Evolutionary conservation across 306 rosid species (phyloP).

Genomic region (Gynostemma pentaphyllum): DNA sequence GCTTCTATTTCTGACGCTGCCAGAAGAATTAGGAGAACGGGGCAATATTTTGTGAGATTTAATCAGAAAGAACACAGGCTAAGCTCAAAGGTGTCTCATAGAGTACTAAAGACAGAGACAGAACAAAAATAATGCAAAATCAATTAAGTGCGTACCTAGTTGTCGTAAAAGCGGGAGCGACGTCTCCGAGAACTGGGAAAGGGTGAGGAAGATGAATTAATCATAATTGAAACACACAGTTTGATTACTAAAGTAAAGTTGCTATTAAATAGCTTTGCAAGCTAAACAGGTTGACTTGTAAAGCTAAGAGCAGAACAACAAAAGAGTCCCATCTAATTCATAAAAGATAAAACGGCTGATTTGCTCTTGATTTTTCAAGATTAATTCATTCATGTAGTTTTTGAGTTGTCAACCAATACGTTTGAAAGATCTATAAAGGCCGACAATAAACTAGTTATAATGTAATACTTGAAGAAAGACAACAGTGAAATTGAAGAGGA

Average conservation of each 20-base stretch:
- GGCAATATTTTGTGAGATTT: background rate
- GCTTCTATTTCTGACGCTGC: conserved; percentile 7
- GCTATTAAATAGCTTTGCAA: background rate
- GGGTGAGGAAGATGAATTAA: conserved; percentile 16
- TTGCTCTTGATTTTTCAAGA: background rate
- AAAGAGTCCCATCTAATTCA: background rate
- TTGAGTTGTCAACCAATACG: background rate
- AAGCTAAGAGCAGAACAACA: background rate
- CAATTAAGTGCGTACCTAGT: conserved; percentile 46
- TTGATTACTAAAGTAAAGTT: conserved; percentile 6
- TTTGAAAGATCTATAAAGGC: background rate
- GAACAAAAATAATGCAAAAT: background rate
- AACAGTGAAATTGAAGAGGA: background rate
- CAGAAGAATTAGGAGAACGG: background rate
- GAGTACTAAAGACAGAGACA: background rate
- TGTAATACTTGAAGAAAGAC: background rate
- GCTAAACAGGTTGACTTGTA: background rate
- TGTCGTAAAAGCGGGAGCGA: conserved; percentile 72
- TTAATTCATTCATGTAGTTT: too few species aligned
- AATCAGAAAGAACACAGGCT: background rate
- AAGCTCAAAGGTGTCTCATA: background rate
- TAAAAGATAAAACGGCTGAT: background rate
- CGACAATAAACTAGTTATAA: background rate
- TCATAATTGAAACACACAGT: conserved; percentile 2
- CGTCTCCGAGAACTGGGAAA: conserved; percentile 58